These are phyloP conservation scores for Salvia rosmarinus DNA, from an alignment of 257 asterid species.

Conservation along the genomic window DNA sequence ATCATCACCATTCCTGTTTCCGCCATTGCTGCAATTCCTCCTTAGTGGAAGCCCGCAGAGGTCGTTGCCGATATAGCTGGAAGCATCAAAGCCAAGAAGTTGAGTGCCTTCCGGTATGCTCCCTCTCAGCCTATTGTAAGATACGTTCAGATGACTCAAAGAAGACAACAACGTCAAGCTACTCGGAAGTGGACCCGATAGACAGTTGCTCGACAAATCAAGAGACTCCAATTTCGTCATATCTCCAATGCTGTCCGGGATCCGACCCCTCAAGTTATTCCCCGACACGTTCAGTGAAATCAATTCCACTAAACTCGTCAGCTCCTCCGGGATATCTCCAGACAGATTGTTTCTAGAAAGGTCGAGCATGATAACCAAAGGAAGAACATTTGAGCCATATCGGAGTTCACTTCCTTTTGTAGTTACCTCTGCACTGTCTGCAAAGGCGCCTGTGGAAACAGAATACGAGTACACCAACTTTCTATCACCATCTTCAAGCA, in stretches of 20 bases:
- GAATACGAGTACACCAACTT: too few relatives aligned
- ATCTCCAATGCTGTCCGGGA: slow-evolving; percentile 34
- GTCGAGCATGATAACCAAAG: slow-evolving; percentile 32
- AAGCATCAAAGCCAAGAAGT: slow-evolving; percentile 4
- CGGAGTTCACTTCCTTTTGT: slow-evolving; percentile 32
- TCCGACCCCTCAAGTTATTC: slow-evolving; percentile 35
- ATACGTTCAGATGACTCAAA: slow-evolving; percentile 33
- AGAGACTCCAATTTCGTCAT: slow-evolving; percentile 41
- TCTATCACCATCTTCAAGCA: neutral
- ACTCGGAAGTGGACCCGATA: slow-evolving; percentile 41
- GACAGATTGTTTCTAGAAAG: slow-evolving; percentile 39
- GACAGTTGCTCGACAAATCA: slow-evolving; percentile 41
- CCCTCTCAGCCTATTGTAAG: slow-evolving; percentile 40
- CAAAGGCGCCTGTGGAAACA: neutral
- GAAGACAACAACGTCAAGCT: slow-evolving; percentile 8
- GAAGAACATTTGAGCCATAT: slow-evolving; percentile 27
- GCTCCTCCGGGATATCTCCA: slow-evolving; percentile 41
- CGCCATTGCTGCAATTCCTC: neutral
- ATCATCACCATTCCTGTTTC: neutral
- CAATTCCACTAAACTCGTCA: slow-evolving; percentile 37
- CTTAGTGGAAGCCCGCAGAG: slow-evolving; percentile 42
- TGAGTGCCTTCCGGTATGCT: slow-evolving; percentile 41
- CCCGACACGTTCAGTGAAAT: slow-evolving; percentile 37
- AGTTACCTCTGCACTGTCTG: slow-evolving; percentile 29
- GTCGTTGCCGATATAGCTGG: slow-evolving; percentile 33